Conservation (phyloP, 192 early-diverging fungal species). For the Backusella circina region DNA sequence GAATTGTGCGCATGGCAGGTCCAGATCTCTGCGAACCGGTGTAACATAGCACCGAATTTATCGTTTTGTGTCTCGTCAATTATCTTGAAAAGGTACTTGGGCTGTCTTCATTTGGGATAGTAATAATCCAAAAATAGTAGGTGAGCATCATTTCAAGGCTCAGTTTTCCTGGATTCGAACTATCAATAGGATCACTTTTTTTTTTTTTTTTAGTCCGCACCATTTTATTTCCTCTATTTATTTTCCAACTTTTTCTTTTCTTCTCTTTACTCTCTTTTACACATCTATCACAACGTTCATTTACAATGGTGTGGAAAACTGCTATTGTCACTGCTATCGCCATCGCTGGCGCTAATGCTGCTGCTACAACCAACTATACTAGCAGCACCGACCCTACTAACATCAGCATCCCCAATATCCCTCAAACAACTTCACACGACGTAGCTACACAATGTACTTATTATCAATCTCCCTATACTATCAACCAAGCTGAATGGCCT, state of each 20-base stretch:
- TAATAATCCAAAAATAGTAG: constrained; percentile 3
- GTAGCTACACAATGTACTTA: constrained; percentile 18
- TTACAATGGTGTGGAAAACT: constrained; percentile 8
- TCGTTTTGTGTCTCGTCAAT: neutral
- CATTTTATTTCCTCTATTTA: constrained; percentile 9
- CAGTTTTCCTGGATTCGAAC: neutral
- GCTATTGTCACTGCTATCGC: neutral
- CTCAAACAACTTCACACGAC: constrained; percentile 35
- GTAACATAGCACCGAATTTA: neutral
- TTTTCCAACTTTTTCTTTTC: constrained; percentile 6
- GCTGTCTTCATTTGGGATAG: neutral
- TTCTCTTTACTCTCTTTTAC: neutral
- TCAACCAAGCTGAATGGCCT: constrained; percentile 24
- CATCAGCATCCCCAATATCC: constrained; percentile 27
- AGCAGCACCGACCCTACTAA: constrained; percentile 27
- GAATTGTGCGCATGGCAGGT: neutral
- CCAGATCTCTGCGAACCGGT: neutral
- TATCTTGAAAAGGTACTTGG: neutral
- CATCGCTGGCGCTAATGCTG: neutral
- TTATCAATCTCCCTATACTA: constrained; percentile 15
- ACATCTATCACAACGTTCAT: neutral
- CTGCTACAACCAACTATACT: constrained; percentile 6
- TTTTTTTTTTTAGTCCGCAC: constrained; percentile 4
- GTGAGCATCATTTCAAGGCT: neutral
- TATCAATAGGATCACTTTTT: neutral